phyloP scores from a whole-genome alignment of 2,329 filamentous ascomycete species.

The Fusarium nanum region DNA sequence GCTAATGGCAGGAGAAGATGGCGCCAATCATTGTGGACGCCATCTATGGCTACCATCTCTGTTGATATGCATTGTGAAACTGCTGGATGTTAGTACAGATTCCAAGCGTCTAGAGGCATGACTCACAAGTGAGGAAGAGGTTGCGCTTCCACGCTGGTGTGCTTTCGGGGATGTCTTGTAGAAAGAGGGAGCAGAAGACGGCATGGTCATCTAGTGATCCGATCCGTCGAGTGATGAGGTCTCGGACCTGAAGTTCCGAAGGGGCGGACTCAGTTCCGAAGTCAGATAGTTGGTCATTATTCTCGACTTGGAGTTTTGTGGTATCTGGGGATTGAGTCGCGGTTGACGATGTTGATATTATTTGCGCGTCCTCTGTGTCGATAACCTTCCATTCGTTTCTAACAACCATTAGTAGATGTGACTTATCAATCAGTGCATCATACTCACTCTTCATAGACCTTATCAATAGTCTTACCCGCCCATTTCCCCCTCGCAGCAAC shows the following conservation, averaged over 20 bases:
- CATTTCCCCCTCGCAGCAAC: conserved; percentile 44
- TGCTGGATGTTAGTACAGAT: background rate
- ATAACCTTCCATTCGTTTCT: conserved; percentile 27
- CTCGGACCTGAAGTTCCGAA: background rate
- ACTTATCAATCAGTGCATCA: background rate
- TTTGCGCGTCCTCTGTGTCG: background rate
- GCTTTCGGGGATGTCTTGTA: conserved; percentile 22
- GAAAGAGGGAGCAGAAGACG: background rate
- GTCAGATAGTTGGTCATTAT: background rate
- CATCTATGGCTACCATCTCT: conserved; percentile 45
- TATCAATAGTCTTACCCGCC: conserved; percentile 44
- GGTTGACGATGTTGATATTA: background rate
- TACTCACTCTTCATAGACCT: conserved; percentile 36
- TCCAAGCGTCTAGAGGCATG: accelerated
- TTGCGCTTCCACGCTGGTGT: conserved; percentile 33
- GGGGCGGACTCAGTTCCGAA: background rate
- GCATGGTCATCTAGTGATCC: background rate
- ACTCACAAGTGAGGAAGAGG: conserved; percentile 35
- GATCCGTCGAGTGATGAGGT: accelerated
- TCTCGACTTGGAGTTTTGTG: accelerated
- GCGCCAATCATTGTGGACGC: conserved; percentile 44
- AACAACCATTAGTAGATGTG: no score
- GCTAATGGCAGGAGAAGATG: conserved; percentile 39
- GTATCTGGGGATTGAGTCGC: background rate
- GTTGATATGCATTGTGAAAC: conserved; percentile 40